Percentiles rank a stretch among this genome's conserved stretches.
phyloP scores from a whole-genome alignment of 208 protist species.

The Leishmania tropica region DNA sequence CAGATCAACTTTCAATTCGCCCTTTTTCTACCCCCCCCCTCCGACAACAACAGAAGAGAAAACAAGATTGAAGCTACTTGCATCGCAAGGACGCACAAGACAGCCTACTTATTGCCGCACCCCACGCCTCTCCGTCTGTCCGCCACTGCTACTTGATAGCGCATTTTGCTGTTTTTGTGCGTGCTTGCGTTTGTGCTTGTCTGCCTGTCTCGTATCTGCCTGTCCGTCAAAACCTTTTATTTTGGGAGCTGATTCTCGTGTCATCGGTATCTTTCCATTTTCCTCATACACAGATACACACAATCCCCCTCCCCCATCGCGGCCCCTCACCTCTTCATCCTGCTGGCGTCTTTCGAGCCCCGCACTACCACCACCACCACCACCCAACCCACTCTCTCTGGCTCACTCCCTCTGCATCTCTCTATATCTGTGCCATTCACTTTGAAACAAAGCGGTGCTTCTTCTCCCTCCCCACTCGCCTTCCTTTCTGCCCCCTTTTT shows the following conservation, averaged over 20 bases:
- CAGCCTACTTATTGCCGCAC: neutral
- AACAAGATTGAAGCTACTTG: neutral
- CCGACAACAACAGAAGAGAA: neutral
- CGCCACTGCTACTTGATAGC: neutral
- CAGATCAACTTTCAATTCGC: conserved; percentile 1
- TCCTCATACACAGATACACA: neutral
- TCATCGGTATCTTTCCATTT: neutral
- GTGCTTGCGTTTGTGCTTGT: neutral
- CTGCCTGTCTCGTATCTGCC: neutral
- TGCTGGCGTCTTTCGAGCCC: neutral
- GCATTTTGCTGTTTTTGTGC: neutral
- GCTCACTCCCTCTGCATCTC: neutral
- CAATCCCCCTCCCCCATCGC: neutral
- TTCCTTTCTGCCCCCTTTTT: neutral
- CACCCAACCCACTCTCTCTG: neutral
- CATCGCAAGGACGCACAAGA: neutral
- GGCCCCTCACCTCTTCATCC: neutral
- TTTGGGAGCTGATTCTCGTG: neutral
- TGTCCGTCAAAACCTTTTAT: neutral
- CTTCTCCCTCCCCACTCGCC: neutral
- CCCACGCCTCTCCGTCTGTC: neutral
- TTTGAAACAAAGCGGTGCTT: neutral
- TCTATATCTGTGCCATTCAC: neutral
- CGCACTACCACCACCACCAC: neutral
- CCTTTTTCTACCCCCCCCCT: neutral